Evolutionary conservation across 768 basidiomycete genomes (phyloP).

Genomic region (Phylloporus sp.): DNA sequence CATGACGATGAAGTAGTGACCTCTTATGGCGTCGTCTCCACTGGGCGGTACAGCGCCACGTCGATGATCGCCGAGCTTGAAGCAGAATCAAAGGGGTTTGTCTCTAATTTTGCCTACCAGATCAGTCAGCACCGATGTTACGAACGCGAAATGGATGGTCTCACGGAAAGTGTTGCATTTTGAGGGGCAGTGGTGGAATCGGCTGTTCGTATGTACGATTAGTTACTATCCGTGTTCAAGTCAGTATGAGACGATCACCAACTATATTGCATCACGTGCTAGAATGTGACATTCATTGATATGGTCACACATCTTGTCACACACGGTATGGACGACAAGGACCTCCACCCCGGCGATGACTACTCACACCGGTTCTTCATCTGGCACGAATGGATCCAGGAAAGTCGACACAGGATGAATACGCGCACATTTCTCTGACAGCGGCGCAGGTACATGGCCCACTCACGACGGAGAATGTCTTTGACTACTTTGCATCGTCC

Average conservation of each 20-base stretch:
- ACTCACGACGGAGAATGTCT: constrained; percentile 70
- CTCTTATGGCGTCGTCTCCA: constrained; percentile 63
- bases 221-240: background rate
- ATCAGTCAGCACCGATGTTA: constrained; percentile 67
- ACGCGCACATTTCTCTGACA: background rate
- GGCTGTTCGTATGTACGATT: constrained; percentile 13
- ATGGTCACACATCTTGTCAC: no score
- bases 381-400: constrained; percentile 91
- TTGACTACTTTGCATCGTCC: constrained; percentile 86
- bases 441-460: constrained; percentile 62
- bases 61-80: constrained; percentile 39
- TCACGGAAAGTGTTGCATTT: constrained; percentile 50
- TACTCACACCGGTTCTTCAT: constrained; percentile 82
- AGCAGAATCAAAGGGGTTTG: constrained; percentile 48
- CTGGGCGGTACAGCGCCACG: constrained; percentile 44
- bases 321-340: constrained; percentile 45
- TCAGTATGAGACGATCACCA: background rate
- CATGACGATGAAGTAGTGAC: constrained; percentile 38
- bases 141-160: constrained; percentile 56
- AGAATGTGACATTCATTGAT: no score
- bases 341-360: constrained; percentile 79
- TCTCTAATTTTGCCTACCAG: constrained; percentile 55
- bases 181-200: constrained; percentile 15
- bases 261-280: no score
- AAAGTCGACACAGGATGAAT: constrained; percentile 19